Base-by-base conservation (phyloP, 306 rosid genomes). In the Sicyos edulis region DNA sequence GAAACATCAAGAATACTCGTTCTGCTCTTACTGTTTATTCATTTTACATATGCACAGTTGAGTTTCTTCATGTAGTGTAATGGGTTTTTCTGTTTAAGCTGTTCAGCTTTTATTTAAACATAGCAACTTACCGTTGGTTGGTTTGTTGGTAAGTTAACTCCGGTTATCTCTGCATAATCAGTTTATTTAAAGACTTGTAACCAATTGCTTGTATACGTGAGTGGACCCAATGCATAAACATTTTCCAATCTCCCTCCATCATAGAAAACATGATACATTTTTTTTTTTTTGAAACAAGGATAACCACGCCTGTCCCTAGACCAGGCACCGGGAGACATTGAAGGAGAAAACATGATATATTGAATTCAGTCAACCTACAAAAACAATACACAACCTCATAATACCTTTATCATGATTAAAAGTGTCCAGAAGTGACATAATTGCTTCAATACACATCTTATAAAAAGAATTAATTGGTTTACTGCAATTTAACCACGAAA, bases 401-500 rank as follows among this genome's bases (percentile, higher is more conserved):
- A 47, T 47, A 22, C 22, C 40, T 20, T 45, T 47, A 67, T 22
- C 47, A 69, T 50, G 45, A 69, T 69, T 69, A 49, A 8, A 32
- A 32, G 37, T 32, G 37, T 32, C 37, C 37, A 32, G 37, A 32
- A 32, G 37, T 32, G 37, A 32, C 4, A 45, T 49, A 14, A 40
- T 40, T 40, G 45, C 45, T 40, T 14, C 45, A 42, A 42, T 42
- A 42, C 59, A 51, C 40, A 50, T 44, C 71, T 65, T 65, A 40
- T 65, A n/a, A 19, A 17, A 17, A 11, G 34, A 65, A 11, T 20
- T 20, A 44, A 65, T 65, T 65, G 53, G 34, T 65, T 42, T 65
- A 13, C 11, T 44, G 54, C 71, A 65, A 65, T 19, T 21, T 67
- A 49, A 67, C 20, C 72, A 67, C 56, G 20, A 55, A 47, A 67